Base-by-base conservation (phyloP, 2,329 filamentous ascomycete species). In the Chaetomium strumarium region DNA sequence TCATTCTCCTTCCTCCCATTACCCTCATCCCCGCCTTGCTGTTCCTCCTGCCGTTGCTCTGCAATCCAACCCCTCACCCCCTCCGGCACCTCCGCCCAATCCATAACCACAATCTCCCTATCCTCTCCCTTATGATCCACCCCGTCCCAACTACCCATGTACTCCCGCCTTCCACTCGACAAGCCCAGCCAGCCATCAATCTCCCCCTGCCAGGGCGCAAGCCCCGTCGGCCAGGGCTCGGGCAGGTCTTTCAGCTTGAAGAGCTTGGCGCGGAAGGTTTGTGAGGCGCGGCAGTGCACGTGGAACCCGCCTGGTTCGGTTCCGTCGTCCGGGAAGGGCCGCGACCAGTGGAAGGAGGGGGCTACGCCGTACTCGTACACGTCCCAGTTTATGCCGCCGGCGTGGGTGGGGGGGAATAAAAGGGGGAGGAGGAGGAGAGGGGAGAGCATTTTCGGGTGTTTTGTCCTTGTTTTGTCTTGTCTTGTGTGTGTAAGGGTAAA, bases 121-220 rank as follows among this genome's bases (percentile, higher is more conserved):
- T 69, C 61, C 11, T 59, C 51, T 13, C 68, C 72, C 53, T 71
- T 69, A 37, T 67, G 64, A 55, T 74, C 72, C 29, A 69, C 63
- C 13, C 73, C 73, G 31, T 66, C 63, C 72, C 71, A 75, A 13
- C 65, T 69, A 7, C 73, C 73, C 1, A 68, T 66, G 59, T 71
- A 68, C 2, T 61, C 57, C 20, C 61, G 52, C 2, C 60, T 24
- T 7, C 24, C 24, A 7, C 24, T 24, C 4, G 4, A 4, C 24
- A 24, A 56, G 2, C 55, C 52, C 40, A 67, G 54, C 44, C 64
- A 65, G 24, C 54, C 57, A 30, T 63, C 57, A 14, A 68, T 61
- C 4, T 57, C 64, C 6, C 59, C 55, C 19, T 55, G 52, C 62
- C 63, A 68, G 0, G 64, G 66, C 2, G 59, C 53, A 2, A 67